Percentiles rank a stretch among this genome's conserved stretches.
Evolutionary conservation across 2,329 filamentous ascomycete species (phyloP).

Genomic region (Penicillium fuscoglaucum): DNA sequence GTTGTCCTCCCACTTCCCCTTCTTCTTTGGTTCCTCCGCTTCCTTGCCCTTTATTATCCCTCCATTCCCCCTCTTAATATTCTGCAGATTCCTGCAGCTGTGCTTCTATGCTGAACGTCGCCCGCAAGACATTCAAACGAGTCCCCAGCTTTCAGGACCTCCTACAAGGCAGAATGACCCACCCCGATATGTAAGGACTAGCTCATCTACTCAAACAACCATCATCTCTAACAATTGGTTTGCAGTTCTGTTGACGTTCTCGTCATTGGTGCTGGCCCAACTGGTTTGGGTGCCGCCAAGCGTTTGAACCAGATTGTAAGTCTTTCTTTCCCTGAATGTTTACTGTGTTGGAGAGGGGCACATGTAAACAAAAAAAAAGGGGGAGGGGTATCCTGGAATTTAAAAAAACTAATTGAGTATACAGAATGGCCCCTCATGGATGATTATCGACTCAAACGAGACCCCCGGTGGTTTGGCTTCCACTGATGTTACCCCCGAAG

Average conservation of each 20-base stretch:
- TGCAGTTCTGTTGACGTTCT: conserved; percentile 88
- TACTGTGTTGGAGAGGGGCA: conserved; percentile 5
- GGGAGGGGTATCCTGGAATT: conserved; percentile 21
- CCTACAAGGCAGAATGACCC: conserved; percentile 49
- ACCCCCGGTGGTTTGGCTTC: conserved; percentile 93
- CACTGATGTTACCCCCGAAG: conserved; percentile 91
- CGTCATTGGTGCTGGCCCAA: conserved; percentile 96
- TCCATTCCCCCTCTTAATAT: conserved; percentile 19
- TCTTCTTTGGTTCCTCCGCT: conserved; percentile 20
- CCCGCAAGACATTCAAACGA: conserved; percentile 45
- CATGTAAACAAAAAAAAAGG: conserved; percentile 14
- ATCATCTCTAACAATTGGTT: conserved; percentile 18
- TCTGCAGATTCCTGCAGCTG: conserved; percentile 35
- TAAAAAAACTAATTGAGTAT: conserved; percentile 26
- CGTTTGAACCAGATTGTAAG: conserved; percentile 92
- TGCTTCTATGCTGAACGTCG: conserved; percentile 46
- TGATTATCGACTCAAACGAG: conserved; percentile 90
- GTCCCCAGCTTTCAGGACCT: conserved; percentile 49
- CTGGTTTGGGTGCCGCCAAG: conserved; percentile 96
- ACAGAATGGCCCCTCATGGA: conserved; percentile 88
- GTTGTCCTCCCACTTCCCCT: conserved; percentile 24
- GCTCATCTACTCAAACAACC: not conserved
- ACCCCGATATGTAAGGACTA: conserved; percentile 46
- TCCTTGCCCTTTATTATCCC: conserved; percentile 19
- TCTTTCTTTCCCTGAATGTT: conserved; percentile 12